Evolutionary conservation across 2,329 filamentous ascomycete genomes (phyloP).

Genomic region (Pseudocercospora fijiensis): DNA sequence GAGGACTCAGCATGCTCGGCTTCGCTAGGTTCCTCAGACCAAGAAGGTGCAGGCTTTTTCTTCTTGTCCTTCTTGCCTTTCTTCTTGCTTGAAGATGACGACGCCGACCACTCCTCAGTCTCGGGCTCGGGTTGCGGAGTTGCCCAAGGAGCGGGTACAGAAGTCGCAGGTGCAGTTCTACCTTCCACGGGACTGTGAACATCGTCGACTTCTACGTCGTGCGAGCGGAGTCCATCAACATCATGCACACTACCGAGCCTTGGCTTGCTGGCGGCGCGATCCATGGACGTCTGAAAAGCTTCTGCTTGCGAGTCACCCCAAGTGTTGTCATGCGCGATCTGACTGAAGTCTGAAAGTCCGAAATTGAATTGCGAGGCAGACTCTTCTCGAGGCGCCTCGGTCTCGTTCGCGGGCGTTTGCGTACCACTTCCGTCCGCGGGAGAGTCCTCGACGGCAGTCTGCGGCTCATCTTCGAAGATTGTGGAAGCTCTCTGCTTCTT

Average conservation of each 20-base stretch:
- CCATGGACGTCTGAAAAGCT: constrained; percentile 24
- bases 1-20: not conserved
- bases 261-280: not conserved
- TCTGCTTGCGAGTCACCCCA: constrained; percentile 27
- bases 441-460: constrained; percentile 2
- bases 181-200: not conserved
- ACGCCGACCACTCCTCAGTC: not conserved
- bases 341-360: constrained; percentile 20
- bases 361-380: constrained; percentile 15
- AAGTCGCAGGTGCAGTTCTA: not conserved
- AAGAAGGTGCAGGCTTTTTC: constrained; percentile 10
- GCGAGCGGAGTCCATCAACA: not conserved
- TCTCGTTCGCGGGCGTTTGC: not conserved
- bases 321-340: constrained; percentile 16
- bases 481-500: constrained; percentile 26
- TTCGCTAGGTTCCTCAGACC: constrained; percentile 11
- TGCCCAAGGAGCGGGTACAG: not conserved
- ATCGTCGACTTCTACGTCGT: not conserved
- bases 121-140: not conserved
- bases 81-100: constrained; percentile 25
- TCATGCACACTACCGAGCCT: not conserved
- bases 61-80: constrained; percentile 33
- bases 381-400: not conserved
- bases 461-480: constrained; percentile 22
- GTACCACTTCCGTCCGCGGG: not conserved